Conservation (phyloP, 208 protist species). For the Spongospora subterranea region DNA sequence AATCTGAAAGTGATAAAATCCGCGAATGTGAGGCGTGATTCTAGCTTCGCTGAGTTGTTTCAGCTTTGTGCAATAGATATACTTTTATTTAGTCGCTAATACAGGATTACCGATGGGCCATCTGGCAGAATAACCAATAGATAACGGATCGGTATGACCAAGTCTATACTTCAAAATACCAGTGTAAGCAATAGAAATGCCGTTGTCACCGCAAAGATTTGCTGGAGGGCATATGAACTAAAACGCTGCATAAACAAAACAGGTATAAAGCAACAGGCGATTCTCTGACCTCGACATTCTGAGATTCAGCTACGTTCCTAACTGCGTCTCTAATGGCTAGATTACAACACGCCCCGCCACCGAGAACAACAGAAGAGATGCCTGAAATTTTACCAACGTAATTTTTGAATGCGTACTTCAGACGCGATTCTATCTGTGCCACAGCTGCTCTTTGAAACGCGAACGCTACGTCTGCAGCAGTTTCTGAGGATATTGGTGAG, state of each 20-base stretch:
- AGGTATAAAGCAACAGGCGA: neutral
- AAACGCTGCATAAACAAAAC: neutral
- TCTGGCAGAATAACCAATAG: neutral
- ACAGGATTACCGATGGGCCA: neutral
- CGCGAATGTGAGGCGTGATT: no score
- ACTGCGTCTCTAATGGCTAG: neutral
- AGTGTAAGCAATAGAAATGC: constrained; percentile 7
- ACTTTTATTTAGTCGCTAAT: no score
- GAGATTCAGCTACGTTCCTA: neutral
- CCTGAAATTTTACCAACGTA: neutral
- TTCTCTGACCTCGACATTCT: neutral
- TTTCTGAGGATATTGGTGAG: neutral
- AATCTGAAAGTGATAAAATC: no score
- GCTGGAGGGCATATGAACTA: constrained; percentile 46
- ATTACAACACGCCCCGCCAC: neutral
- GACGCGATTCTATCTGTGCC: neutral
- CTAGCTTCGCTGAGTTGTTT: no score
- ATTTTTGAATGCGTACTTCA: neutral
- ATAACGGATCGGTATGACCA: constrained; percentile 4
- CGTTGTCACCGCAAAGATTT: neutral
- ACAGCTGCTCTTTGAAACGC: constrained; percentile 24
- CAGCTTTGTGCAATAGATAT: no score
- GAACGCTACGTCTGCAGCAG: neutral
- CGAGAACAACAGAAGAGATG: neutral
- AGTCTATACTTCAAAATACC: neutral